phyloP scores from a whole-genome alignment of 2,329 filamentous ascomycete genomes.

The Venturia oleaginea region DNA sequence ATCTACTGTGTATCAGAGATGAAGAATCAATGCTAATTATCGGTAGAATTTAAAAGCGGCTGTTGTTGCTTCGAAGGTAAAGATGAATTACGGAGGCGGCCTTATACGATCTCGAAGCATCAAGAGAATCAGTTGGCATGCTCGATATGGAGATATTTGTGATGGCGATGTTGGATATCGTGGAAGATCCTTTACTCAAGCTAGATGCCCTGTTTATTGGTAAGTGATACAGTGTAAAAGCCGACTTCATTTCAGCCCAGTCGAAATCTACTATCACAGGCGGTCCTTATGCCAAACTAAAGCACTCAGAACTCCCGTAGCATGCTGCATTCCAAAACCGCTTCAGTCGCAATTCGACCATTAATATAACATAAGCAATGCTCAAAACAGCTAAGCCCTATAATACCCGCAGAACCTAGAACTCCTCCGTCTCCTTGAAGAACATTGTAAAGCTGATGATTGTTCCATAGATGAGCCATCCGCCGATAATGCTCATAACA shows the following conservation, averaged over 20 bases:
- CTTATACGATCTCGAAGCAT: no score
- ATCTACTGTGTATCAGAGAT: no score
- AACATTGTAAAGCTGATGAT: constrained; percentile 98
- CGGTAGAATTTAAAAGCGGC: no score
- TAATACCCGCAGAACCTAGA: constrained; percentile 41
- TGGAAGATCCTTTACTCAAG: no score
- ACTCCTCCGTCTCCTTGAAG: constrained; percentile 96
- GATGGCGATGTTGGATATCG: no score
- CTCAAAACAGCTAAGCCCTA: neutral
- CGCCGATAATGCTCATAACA: constrained; percentile 89
- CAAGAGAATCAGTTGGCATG: no score
- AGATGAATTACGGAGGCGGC: no score
- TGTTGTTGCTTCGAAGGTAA: no score
- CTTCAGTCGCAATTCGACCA: neutral
- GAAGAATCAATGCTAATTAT: neutral
- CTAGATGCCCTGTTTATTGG: neutral
- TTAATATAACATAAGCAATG: neutral
- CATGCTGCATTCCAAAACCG: neutral
- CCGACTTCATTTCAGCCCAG: neutral
- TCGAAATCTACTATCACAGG: neutral
- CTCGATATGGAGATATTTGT: no score
- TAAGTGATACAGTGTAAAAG: neutral
- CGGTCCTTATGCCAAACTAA: neutral
- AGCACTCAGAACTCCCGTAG: neutral
- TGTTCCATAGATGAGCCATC: constrained; percentile 90